Evolutionary conservation across 2,329 filamentous ascomycete species (phyloP), one percentile per base, ranked within the genome.

Genomic region (Plenodomus tracheiphilus): DNA sequence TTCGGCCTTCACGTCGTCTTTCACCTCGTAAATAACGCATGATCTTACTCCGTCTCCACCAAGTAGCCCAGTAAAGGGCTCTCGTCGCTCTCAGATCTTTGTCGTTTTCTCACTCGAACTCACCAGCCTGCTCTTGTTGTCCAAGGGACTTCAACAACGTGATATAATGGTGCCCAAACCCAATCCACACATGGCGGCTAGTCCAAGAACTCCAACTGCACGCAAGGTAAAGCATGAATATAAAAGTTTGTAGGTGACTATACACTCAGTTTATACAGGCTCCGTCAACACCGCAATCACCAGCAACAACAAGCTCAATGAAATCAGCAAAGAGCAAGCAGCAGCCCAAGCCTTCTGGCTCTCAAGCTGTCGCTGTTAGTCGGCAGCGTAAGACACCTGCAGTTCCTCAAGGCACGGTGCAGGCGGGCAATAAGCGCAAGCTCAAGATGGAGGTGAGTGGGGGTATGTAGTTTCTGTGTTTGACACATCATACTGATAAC

Each of bases 391-490:
- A 34, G 3, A 19, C 8, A 2, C 46, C 42, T 30, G 18, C 41
- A 18, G 4, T 18, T 28, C 9, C 15, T 18, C 18, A 42, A 17
- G 16, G 17, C 11, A 16, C 44, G 21, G 16, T 7, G 6, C 17
- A 25, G 11, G 39, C 25, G 8, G 35, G 28, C 13, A 35, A 32
- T 20, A 58, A 56, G 46, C 45, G 53, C 21, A 55, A 54, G 20
- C 30, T 43, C 37, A 43, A 52, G 36, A 30, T 22, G 9, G 47
- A 41, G 32, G 59, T 54, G 15, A 47, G 48, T 44, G 13, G 11
- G n/a, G 2, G 4, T n/a, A 2, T 20, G 7, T 3, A 7, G 4
- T 19, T 13, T 5, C 13, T 28, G 2, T 6, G 17, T 7, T 18
- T n/a, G 11, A 5, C 28, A 7, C 9, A n/a, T 3, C 2, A n/a